Base-by-base conservation (phyloP, 345 rosid species). In the Hirschfeldia incana region DNA sequence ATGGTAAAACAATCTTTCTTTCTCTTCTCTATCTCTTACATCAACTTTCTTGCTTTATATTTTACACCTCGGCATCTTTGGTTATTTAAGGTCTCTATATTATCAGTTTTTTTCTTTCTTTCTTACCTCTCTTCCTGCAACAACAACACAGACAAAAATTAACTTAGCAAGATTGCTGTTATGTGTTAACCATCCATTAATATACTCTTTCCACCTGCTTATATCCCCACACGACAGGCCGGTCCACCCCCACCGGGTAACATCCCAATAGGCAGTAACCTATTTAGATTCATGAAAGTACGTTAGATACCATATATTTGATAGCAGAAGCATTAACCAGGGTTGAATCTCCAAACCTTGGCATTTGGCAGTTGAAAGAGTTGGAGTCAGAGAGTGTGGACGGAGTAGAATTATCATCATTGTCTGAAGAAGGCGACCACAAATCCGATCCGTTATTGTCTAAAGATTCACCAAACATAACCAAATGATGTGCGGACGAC, bases 201-300 rank as follows among this genome's bases (percentile, higher is more conserved):
- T 58, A 42, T 44, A 61, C 62, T 69, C 61, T 21, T 68, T 64
- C 33, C 57, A 80, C 80, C 83, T 76, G 80, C 65, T 80, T 94
- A 94, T 77, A 92, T 90, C 75, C 97, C 98, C 65, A 94, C 92
- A 0, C 97, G 98, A 79, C 92, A 94, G 2, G 93, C 87, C 7
- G 97, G 92, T n/a, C 93, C 97, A 9, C 88, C 91, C 1, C 93
- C 85, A 77, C 94, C 90, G 11, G 89, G 81, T 76, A 84, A 84
- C 90, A 94, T 89, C 39, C 92, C 89, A 30, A 90, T 76, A 74
- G 70, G 82, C 74, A 80, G 89, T 92, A 77, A 46, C 77, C 83
- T 80, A 65, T 37, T 32, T 12, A 53, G 61, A 37, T 59, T 49
- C 49, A 68, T 53, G 61, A 69, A 8, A n/a, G 21, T 17, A 65